Evolutionary conservation across 1,139 yeast species (phyloP).

Genomic region (Candida sp.): DNA sequence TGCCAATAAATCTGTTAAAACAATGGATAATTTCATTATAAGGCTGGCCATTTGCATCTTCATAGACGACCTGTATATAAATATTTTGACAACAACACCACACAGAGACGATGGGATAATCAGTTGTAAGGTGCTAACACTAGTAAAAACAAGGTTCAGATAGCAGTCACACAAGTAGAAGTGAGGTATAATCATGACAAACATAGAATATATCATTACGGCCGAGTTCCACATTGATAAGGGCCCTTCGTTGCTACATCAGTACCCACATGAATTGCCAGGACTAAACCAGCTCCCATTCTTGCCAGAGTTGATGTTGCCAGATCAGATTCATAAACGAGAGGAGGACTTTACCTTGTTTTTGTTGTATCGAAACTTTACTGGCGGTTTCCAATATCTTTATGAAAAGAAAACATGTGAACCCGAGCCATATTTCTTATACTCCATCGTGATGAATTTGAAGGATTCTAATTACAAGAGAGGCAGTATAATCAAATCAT

Average conservation of each 20-base stretch:
- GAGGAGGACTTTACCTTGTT: conserved; percentile 61
- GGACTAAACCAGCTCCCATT: conserved; percentile 37
- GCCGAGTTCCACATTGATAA: conserved; percentile 60
- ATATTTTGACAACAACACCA: neutral
- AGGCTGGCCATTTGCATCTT: neutral
- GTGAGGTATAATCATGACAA: conserved; percentile 14
- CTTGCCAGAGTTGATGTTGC: conserved; percentile 60
- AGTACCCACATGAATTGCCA: conserved; percentile 45
- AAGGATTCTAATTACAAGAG: conserved; percentile 45
- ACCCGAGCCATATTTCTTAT: conserved; percentile 45
- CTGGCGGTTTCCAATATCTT: conserved; percentile 42
- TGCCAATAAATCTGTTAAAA: no score
- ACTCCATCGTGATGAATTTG: conserved; percentile 54
- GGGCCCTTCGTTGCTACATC: conserved; percentile 50
- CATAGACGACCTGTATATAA: neutral
- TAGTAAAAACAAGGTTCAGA: no score
- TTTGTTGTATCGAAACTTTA: conserved; percentile 41
- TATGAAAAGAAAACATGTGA: conserved; percentile 30
- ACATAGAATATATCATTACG: conserved; percentile 44
- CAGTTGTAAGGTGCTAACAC: no score
- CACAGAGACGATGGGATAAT: no score
- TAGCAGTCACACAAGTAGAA: neutral
- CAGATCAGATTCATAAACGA: conserved; percentile 59
- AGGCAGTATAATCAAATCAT: conserved; percentile 55
- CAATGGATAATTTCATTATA: neutral